phyloP scores from a whole-genome alignment of 495 filamentous ascomycete species.

The Tuber microsphaerosporum region DNA sequence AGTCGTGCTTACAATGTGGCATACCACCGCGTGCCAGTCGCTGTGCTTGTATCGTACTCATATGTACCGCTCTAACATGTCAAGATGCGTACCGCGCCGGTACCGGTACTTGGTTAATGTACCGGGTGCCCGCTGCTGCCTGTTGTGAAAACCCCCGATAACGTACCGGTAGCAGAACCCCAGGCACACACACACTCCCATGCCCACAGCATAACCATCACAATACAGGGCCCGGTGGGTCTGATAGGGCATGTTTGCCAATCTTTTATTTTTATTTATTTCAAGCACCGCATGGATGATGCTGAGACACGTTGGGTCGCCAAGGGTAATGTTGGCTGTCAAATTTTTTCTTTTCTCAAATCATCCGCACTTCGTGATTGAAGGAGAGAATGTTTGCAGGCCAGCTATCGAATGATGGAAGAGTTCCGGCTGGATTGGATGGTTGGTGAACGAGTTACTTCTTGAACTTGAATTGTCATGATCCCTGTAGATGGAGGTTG shows the following conservation, averaged over 20 bases:
- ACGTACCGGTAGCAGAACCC: background rate
- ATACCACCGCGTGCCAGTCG: background rate
- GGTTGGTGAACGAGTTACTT: background rate
- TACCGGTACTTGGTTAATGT: background rate
- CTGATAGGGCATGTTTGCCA: background rate
- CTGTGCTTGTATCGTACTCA: background rate
- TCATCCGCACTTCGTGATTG: background rate
- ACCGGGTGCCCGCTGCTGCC: background rate
- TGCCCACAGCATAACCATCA: background rate
- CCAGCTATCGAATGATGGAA: background rate
- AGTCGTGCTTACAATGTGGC: background rate
- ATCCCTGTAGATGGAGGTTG: background rate
- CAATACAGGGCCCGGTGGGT: background rate
- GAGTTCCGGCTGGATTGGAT: background rate
- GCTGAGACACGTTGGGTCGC: background rate
- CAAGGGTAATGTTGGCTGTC: background rate
- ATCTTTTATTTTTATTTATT: background rate
- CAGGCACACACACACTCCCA: background rate
- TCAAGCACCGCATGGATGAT: background rate
- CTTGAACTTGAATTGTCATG: background rate
- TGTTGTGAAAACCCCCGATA: background rate
- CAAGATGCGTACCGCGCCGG: background rate
- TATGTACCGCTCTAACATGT: background rate
- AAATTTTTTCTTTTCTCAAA: background rate
- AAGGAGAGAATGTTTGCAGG: background rate